These are phyloP conservation scores for sorghum (Sorghum bicolor) DNA, from an alignment of 176 grass and related monocot genomes.

Conservation along the genomic window DNA sequence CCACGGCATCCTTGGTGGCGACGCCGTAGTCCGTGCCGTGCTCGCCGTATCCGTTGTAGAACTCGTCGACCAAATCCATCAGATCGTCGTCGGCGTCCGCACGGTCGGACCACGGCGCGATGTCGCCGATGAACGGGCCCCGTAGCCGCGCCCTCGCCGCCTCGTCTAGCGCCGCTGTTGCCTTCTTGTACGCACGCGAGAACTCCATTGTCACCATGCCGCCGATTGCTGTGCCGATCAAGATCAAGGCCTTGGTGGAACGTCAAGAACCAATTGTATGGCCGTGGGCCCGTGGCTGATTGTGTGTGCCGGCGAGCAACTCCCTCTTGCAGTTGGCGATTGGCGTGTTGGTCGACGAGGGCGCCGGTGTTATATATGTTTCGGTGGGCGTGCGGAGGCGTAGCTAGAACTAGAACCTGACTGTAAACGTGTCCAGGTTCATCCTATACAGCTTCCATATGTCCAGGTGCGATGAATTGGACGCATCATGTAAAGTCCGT, in stretches of 20 bases:
- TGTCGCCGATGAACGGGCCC: conserved; percentile 19
- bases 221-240: background rate
- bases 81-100: conserved; percentile 45
- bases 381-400: background rate
- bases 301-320: background rate
- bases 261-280: background rate
- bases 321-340: background rate
- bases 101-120: background rate
- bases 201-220: background rate
- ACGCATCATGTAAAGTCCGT: background rate
- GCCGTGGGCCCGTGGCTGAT: background rate
- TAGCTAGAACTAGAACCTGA: background rate
- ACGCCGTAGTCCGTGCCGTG: background rate
- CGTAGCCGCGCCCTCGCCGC: conserved; percentile 57
- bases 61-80: conserved; percentile 61
- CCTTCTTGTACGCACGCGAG: conserved; percentile 44
- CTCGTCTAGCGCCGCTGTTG: conserved; percentile 50
- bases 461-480: conserved; percentile 37
- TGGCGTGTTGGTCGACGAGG: background rate
- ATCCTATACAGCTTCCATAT: background rate
- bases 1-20: background rate
- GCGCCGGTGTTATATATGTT: conserved; percentile 27
- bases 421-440: background rate
- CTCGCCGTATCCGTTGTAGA: conserved; percentile 55
- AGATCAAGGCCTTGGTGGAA: background rate